These are phyloP conservation scores for Miscanthus lutarioriparius DNA, from an alignment of 176 grass and related monocot genomes.

Conservation along the genomic window DNA sequence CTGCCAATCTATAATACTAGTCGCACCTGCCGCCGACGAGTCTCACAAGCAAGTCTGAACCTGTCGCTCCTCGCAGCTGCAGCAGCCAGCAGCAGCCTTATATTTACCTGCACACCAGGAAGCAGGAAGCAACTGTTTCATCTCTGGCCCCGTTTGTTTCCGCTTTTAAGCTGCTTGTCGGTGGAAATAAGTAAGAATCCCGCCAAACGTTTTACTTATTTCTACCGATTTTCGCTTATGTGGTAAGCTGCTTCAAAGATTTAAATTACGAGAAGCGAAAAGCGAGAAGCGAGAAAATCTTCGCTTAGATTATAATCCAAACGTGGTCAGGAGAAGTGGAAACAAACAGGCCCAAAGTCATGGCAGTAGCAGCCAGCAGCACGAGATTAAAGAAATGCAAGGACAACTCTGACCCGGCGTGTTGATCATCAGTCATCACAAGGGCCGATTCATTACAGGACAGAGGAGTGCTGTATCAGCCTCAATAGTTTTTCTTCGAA, in stretches of 20 bases:
- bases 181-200: too few species aligned
- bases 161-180: too few species aligned
- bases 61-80: constrained; percentile 1
- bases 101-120: constrained; percentile 32
- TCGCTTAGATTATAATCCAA: too few species aligned
- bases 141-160: too few species aligned
- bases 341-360: too few species aligned
- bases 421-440: background rate
- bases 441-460: constrained; percentile 3
- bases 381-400: constrained; percentile 18
- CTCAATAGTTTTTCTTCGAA: constrained; percentile 32
- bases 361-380: background rate
- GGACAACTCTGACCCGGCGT: constrained; percentile 31
- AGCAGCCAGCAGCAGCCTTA: background rate
- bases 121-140: constrained; percentile 27
- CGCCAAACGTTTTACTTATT: too few species aligned
- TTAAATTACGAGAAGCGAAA: too few species aligned
- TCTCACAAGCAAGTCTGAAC: background rate
- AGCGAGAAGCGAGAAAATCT: too few species aligned
- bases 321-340: too few species aligned
- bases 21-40: constrained; percentile 1
- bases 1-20: constrained; percentile 17
- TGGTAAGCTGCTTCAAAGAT: too few species aligned
- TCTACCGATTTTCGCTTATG: too few species aligned
- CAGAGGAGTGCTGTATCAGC: constrained; percentile 28